Base-by-base conservation (phyloP, 192 early-diverging fungal genomes). In the Lunasporangiospora selenospora region DNA sequence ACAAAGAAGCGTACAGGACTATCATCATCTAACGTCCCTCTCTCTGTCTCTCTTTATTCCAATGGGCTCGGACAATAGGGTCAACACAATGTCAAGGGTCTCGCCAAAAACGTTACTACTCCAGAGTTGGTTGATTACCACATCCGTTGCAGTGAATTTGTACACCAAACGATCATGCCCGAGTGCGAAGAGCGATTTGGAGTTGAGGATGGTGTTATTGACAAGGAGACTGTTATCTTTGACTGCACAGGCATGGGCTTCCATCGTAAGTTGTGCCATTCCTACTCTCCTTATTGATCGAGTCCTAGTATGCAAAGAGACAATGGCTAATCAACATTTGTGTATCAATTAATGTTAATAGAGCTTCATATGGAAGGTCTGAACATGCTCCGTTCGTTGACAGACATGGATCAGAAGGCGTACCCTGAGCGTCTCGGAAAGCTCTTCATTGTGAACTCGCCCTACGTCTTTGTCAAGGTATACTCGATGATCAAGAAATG, bases 351-450 rank as follows among this genome's bases (percentile, higher is more conserved):
- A n/a, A n/a, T n/a, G n/a, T n/a, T n/a, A n/a, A 5, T 66, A 86
- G 84, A 86, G 32, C 62, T 86, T 43, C 84, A 92, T 52, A 75
- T 87, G 63, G 87, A 87, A 42, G 88, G 85, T 11, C 69, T 92
- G 38, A 83, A 87, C 34, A 86, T 88, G 76, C 73, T 89, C 44
- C 79, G 87, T 37, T 83, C 87, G 56, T 86, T 97, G 46, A 85
- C 91, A 26, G 83, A 89, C 41, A 89, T 90, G 71, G 94, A 95
- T 64, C 94, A 97, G 67, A 89, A 93, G 54, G 91, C 94, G 65
- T 98, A 98, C 61, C 97, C 97, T 13, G 97, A 97, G 75, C 92
- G 89, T 75, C 82, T 97, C 54, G 89, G 91, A 63, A 92, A 89
- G 61, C 91, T 97, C 52, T 97, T 89, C 58, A 85, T 98, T 33